Evolutionary conservation across 164 flowering plant genomes (phyloP).

Genomic region (Stephania japonica): DNA sequence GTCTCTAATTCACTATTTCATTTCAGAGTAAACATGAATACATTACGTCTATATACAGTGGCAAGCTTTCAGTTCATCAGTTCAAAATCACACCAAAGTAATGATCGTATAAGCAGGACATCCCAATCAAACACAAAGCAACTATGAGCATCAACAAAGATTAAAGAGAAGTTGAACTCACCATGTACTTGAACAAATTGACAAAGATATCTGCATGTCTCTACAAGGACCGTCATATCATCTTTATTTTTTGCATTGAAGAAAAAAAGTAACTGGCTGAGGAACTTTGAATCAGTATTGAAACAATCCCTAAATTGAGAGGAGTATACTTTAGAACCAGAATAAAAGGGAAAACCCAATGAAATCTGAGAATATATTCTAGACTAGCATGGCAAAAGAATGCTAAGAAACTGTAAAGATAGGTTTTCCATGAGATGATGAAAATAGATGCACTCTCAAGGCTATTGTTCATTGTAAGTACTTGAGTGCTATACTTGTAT

Average conservation of each 20-base stretch:
- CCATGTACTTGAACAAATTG: constrained; percentile 48
- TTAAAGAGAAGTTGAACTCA: constrained; percentile 20
- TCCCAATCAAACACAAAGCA: background rate
- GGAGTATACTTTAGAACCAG: constrained; percentile 1
- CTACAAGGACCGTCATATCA: constrained; percentile 66
- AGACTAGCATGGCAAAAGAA: background rate
- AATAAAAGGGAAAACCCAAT: background rate
- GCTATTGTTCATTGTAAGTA: no score
- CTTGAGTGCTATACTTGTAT: no score
- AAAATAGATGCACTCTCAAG: background rate
- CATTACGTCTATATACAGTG: background rate
- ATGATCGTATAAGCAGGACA: background rate
- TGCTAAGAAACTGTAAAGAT: background rate
- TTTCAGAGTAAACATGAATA: background rate
- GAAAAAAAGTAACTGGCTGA: constrained; percentile 73
- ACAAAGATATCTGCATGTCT: constrained; percentile 59
- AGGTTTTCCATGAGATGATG: background rate
- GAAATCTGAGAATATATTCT: background rate
- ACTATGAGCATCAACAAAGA: background rate
- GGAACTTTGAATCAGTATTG: constrained; percentile 68
- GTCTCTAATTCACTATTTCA: background rate
- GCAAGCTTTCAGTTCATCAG: background rate
- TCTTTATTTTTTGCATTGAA: constrained; percentile 48
- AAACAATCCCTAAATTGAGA: constrained; percentile 61
- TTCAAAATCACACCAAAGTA: background rate